Evolutionary conservation across 306 rosid genomes (phyloP).

Genomic region (Rosa multiflora): DNA sequence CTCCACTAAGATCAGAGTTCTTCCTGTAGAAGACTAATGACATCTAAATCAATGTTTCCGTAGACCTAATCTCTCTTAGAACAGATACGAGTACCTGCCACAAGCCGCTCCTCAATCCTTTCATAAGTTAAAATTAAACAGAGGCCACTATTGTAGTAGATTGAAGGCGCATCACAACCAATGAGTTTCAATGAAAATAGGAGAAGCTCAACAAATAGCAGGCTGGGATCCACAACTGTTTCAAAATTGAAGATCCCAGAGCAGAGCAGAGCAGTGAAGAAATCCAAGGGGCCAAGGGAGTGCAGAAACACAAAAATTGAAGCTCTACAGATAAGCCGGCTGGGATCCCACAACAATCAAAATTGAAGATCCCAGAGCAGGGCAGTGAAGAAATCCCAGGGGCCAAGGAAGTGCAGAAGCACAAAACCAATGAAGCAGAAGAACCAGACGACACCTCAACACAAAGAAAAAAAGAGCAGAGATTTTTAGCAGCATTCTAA

Average conservation of each 20-base stretch:
- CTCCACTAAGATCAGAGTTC: not conserved
- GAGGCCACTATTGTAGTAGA: slow-evolving; percentile 40
- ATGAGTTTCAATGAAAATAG: slow-evolving; percentile 53
- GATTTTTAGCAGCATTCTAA: slow-evolving; percentile 53
- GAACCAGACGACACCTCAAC: slow-evolving; percentile 80
- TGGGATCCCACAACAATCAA: slow-evolving; percentile 65
- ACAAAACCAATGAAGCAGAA: slow-evolving; percentile 67
- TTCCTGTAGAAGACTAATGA: not conserved
- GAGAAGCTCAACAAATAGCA: slow-evolving; percentile 55
- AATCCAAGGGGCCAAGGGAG: slow-evolving; percentile 49
- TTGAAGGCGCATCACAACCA: slow-evolving; percentile 53
- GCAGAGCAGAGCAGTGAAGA: slow-evolving; percentile 58
- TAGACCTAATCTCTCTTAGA: slow-evolving; percentile 54
- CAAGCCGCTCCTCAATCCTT: slow-evolving; percentile 39
- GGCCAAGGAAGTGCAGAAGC: slow-evolving; percentile 54
- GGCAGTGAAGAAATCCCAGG: slow-evolving; percentile 56
- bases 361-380: slow-evolving; percentile 70
- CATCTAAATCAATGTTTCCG: not conserved
- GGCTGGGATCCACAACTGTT: slow-evolving; percentile 66
- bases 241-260: slow-evolving; percentile 66
- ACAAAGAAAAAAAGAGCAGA: slow-evolving; percentile 47
- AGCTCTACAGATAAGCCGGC: slow-evolving; percentile 58
- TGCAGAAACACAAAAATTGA: slow-evolving; percentile 62
- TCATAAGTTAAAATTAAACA: slow-evolving; percentile 38
- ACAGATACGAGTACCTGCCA: slow-evolving; percentile 58